These are phyloP conservation scores for Plasmodium coatneyi DNA, from an alignment of 169 alveolate species.

Conservation along the genomic window DNA sequence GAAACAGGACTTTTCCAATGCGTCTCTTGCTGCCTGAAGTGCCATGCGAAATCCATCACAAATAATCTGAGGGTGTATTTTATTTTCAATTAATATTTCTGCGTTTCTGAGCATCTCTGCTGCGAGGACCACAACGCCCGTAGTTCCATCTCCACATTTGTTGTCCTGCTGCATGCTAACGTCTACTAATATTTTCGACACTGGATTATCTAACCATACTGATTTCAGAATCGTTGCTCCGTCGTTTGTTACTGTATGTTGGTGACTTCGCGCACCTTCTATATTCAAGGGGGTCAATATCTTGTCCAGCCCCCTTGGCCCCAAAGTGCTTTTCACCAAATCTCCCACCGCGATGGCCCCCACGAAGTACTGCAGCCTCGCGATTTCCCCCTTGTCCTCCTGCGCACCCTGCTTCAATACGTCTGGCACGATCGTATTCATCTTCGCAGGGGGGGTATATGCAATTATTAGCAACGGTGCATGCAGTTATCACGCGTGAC, in stretches of 20 bases:
- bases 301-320: conserved; percentile 99
- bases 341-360: conserved; percentile 99
- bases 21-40: conserved; percentile 91
- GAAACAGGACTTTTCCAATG: conserved; percentile 89
- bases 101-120: conserved; percentile 99
- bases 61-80: conserved; percentile 97
- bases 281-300: conserved; percentile 93
- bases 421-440: conserved; percentile 91
- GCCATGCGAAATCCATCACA: conserved; percentile 93
- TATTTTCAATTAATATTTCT: conserved; percentile 95
- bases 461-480: too few species aligned
- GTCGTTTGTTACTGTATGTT: conserved; percentile 97
- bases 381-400: conserved; percentile 96
- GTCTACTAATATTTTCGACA: conserved; percentile 98
- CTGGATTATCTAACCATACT: conserved; percentile 99
- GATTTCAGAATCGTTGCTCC: conserved; percentile 99
- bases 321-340: conserved; percentile 98
- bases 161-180: conserved; percentile 92
- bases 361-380: conserved; percentile 95
- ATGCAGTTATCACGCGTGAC: neutral
- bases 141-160: conserved; percentile 96
- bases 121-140: conserved; percentile 99
- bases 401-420: conserved; percentile 95
- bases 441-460: neutral
- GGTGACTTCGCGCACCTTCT: conserved; percentile 90